Conservation (phyloP, 2,329 filamentous ascomycete species). For the Trichophyton rubrum region DNA sequence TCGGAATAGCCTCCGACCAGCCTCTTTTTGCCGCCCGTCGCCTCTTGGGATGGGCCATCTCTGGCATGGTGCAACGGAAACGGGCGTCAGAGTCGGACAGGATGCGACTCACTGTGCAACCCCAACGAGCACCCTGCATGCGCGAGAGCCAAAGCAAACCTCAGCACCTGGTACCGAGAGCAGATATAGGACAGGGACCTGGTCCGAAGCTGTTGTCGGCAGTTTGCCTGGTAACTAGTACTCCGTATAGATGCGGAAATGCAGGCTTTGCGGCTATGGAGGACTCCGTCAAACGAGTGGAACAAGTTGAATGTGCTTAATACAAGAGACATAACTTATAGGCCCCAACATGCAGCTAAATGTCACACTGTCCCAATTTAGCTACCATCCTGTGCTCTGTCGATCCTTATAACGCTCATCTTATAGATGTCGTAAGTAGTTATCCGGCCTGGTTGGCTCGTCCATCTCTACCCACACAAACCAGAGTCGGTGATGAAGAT, state of each 20-base stretch:
- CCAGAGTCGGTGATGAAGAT: not conserved
- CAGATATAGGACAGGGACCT: not conserved
- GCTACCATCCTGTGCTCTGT: not conserved
- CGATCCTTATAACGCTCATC: not conserved
- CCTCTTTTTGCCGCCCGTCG: not conserved
- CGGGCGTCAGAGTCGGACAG: slow-evolving; percentile 2
- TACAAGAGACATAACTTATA: not conserved
- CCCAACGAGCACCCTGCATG: not conserved
- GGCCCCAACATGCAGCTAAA: not conserved
- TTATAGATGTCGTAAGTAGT: not conserved
- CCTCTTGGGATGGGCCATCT: not conserved
- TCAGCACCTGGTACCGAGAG: not conserved
- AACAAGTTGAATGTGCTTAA: not conserved
- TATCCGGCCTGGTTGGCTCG: not conserved
- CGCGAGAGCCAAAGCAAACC: not conserved
- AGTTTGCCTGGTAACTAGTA: not conserved
- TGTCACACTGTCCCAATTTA: not conserved
- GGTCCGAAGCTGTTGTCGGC: not conserved
- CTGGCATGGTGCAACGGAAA: not conserved
- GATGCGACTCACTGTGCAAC: slow-evolving; percentile 1
- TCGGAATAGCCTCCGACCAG: not conserved
- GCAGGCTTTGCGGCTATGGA: not conserved
- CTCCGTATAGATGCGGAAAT: not conserved
- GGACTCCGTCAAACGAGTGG: not conserved
- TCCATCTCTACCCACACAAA: not conserved